These are phyloP conservation scores for Patellifolia procumbens DNA, from an alignment of 179 eudicot species.

Conservation along the genomic window DNA sequence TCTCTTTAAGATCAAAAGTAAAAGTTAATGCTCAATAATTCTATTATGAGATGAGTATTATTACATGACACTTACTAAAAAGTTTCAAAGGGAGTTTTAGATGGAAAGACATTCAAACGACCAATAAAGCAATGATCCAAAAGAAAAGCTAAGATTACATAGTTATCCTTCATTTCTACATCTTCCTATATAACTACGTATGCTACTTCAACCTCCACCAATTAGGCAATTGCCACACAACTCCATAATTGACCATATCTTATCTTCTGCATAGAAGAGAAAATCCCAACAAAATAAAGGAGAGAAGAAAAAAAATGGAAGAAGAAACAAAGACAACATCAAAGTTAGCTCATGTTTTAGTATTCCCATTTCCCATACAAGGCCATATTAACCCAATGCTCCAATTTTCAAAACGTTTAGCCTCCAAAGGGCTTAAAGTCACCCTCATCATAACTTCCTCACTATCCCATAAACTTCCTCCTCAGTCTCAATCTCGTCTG, in stretches of 20 bases:
- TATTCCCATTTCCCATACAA: slow-evolving; percentile 40
- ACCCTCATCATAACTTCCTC: slow-evolving; percentile 34
- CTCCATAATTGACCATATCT: background rate
- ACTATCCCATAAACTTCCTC: slow-evolving; percentile 13
- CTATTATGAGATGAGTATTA: too few species aligned
- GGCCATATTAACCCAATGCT: slow-evolving; percentile 56
- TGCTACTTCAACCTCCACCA: background rate
- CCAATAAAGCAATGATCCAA: too few species aligned
- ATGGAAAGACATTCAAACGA: too few species aligned
- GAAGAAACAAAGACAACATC: slow-evolving; percentile 2
- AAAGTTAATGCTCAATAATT: too few species aligned
- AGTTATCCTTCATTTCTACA: background rate
- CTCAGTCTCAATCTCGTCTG: background rate
- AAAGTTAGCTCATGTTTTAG: slow-evolving; percentile 30
- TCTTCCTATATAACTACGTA: background rate
- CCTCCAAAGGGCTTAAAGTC: slow-evolving; percentile 40
- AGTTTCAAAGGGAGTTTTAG: too few species aligned
- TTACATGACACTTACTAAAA: too few species aligned
- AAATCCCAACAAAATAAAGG: background rate
- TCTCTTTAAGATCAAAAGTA: too few species aligned
- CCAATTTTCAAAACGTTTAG: slow-evolving; percentile 47
- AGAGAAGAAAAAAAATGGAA: background rate
- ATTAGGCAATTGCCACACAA: background rate
- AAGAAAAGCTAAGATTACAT: background rate
- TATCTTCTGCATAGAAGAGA: background rate